A percentile compares a stretch with the other conserved stretches of the same genome.
Conservation (phyloP, 371 early-diverging fungal genomes). For the Mucor racemosus region DNA sequence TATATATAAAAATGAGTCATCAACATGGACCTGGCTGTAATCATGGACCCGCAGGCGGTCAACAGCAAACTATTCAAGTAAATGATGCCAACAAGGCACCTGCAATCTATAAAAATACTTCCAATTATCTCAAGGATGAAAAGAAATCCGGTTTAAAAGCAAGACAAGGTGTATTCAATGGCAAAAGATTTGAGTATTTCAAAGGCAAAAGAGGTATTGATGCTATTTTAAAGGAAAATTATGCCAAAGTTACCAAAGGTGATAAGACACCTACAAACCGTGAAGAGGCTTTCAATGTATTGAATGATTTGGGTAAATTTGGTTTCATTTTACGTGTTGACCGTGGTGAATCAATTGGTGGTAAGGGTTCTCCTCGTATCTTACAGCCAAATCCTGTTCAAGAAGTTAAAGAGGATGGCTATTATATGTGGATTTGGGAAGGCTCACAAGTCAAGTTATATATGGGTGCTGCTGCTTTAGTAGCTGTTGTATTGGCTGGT, state of each 20-base stretch:
- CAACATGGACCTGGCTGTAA: conserved; percentile 36
- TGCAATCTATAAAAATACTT: conserved; percentile 38
- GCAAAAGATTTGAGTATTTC: conserved; percentile 90
- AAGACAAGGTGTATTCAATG: conserved; percentile 89
- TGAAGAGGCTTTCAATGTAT: conserved; percentile 69
- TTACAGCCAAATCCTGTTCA: conserved; percentile 71
- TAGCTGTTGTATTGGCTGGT: conserved; percentile 82
- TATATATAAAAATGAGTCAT: conserved; percentile 27
- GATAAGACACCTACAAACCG: conserved; percentile 58
- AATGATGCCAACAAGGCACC: conserved; percentile 52
- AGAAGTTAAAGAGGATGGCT: conserved; percentile 79
- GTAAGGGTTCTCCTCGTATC: conserved; percentile 53
- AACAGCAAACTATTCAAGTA: conserved; percentile 36
- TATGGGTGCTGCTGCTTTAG: conserved; percentile 77
- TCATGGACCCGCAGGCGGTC: conserved; percentile 24
- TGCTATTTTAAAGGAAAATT: conserved; percentile 78
- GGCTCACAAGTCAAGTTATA: conserved; percentile 80
- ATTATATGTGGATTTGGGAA: conserved; percentile 97
- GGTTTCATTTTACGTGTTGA: conserved; percentile 79
- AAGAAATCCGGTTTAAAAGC: conserved; percentile 76
- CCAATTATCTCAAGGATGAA: conserved; percentile 42
- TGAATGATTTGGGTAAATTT: conserved; percentile 70
- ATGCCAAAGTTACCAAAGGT: conserved; percentile 53
- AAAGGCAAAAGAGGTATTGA: conserved; percentile 88
- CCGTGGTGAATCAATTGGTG: conserved; percentile 62